phyloP scores from a whole-genome alignment of 2,329 filamentous ascomycete species.

The Talaromyces sp. region DNA sequence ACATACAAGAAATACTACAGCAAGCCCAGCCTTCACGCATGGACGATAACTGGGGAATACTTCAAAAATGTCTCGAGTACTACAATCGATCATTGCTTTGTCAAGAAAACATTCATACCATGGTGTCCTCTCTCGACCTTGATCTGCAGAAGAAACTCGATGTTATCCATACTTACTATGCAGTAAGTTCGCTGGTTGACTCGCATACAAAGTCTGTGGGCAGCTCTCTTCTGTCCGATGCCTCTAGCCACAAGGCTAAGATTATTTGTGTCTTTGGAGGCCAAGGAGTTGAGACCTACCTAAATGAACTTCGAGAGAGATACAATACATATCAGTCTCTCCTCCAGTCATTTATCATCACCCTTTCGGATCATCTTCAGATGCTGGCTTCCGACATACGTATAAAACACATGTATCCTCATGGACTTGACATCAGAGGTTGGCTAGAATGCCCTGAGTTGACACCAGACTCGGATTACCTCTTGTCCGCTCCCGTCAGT shows the following conservation, averaged over 20 bases:
- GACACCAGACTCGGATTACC: constrained; percentile 88
- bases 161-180: neutral
- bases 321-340: constrained; percentile 88
- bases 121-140: neutral
- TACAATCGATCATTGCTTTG: neutral
- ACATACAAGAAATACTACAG: neutral
- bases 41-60: neutral
- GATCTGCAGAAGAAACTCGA: neutral
- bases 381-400: constrained; percentile 74
- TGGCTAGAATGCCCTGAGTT: constrained; percentile 87
- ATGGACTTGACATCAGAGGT: constrained; percentile 86
- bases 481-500: constrained; percentile 91
- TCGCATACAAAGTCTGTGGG: neutral
- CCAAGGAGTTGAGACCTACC: constrained; percentile 98
- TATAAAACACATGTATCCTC: constrained; percentile 91
- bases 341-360: constrained; percentile 75
- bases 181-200: neutral
- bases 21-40: neutral
- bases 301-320: constrained; percentile 89
- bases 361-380: constrained; percentile 82
- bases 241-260: neutral
- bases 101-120: neutral
- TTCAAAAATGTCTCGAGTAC: neutral
- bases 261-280: constrained; percentile 72
- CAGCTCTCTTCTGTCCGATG: neutral